phyloP scores from a whole-genome alignment of 371 early-diverging fungal species.

The Globomyces sp. region DNA sequence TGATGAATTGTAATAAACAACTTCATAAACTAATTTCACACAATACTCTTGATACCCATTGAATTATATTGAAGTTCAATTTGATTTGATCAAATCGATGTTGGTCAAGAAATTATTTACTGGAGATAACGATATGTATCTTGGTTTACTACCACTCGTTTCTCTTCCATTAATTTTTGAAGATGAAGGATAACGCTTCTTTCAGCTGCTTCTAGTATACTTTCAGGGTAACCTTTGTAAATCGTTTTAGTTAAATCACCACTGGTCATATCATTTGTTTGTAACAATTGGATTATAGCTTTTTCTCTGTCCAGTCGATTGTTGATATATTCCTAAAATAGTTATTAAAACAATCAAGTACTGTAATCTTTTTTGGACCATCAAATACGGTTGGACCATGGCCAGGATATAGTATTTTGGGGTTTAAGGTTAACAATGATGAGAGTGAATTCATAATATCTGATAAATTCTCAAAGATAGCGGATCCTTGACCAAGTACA shows the following conservation, averaged over 20 bases:
- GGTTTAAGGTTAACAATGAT: constrained; percentile 40
- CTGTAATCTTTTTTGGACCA: constrained; percentile 48
- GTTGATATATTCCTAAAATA: constrained; percentile 60
- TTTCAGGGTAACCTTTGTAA: constrained; percentile 61
- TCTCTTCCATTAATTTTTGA: background rate
- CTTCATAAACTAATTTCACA: too few relatives aligned
- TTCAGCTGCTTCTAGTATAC: constrained; percentile 63
- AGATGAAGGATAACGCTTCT: constrained; percentile 8
- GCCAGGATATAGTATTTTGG: constrained; percentile 60
- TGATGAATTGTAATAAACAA: too few relatives aligned
- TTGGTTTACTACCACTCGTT: background rate
- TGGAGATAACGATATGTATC: background rate
- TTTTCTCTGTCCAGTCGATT: constrained; percentile 76
- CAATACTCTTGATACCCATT: too few relatives aligned
- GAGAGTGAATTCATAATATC: constrained; percentile 66
- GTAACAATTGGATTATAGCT: constrained; percentile 53
- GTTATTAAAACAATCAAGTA: too few relatives aligned
- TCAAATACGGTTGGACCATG: constrained; percentile 80
- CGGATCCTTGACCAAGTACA: constrained; percentile 80
- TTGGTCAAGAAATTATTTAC: too few relatives aligned
- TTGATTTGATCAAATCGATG: too few relatives aligned
- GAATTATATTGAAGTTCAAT: too few relatives aligned
- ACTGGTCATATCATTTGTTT: constrained; percentile 3
- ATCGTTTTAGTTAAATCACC: constrained; percentile 62
- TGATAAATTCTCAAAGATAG: constrained; percentile 73